Evolutionary conservation across 352 stramenopile species (phyloP), one percentile per base, ranked within the genome.

Genomic region (Pythium oligandrum): DNA sequence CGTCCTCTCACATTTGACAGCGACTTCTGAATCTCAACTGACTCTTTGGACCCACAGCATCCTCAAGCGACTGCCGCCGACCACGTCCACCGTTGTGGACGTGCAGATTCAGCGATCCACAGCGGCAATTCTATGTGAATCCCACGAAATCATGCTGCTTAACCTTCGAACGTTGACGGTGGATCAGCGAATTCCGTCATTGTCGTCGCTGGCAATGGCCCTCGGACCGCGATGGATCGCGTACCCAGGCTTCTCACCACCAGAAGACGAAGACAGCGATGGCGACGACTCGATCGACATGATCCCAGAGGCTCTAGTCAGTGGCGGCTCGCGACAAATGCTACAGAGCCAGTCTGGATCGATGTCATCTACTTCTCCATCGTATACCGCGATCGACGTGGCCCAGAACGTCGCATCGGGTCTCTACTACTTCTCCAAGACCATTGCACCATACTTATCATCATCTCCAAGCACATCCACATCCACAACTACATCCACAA

Each of bases 331-430:
- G 26, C 55, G 45, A 0, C 55, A 60, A 30, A 11, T 68, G 10
- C 40, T 61, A 8, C 38, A 36, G 32, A 48, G 39, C 30, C 37
- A 45, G 6, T 55, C 48, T 7, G 37, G 30, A 8, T 59, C 56
- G 26, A 59, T 55, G 31, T 38, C 63, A 4, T 51, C 51, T 2
- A 52, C 53, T 1, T 57, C 75, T n/a, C 59, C 73, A 8, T 59
- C 61, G 10, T 86, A 84, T 59, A 82, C 75, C 12, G 82, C 78
- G 5, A 87, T 92, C 34, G 80, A 93, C 53, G 80, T 93, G 5
- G 86, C 86, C 4, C 85, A 96, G 67, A 91, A 91, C 52, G 76
- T 96, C n/a, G 86, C 86, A 1, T 93, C 82, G 0, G 82, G 83
- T 3, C 61, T 96, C 12, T 96, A 94, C 64, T 94, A 86, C 46